Conservation (phyloP, 495 filamentous ascomycete genomes). For the Chaetomidium leptoderma region DNA sequence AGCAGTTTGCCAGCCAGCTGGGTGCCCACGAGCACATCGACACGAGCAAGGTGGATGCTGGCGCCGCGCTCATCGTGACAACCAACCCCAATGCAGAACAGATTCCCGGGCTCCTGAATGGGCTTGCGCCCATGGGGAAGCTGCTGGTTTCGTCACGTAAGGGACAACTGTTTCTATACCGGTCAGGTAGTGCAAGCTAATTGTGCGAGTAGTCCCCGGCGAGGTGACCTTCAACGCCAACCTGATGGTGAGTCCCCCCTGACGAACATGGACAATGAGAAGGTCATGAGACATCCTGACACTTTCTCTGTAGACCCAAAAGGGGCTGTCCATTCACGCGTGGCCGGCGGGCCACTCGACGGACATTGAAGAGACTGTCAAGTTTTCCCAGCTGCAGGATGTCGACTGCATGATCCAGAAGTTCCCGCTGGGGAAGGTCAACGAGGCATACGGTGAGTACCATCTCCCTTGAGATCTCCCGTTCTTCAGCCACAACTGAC, state of each 20-base stretch:
- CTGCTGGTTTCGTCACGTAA: conserved; percentile 33
- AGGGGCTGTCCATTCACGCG: conserved; percentile 48
- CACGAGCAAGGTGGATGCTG: conserved; percentile 49
- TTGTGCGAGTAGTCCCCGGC: conserved; percentile 7
- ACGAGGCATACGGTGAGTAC: conserved; percentile 45
- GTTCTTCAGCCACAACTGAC: not conserved
- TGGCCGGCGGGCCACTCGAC: conserved; percentile 61
- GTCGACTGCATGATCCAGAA: conserved; percentile 62
- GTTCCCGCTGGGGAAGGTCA: conserved; percentile 54
- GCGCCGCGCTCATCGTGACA: conserved; percentile 52
- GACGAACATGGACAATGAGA: not conserved
- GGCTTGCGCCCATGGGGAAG: conserved; percentile 55
- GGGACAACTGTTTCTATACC: not conserved
- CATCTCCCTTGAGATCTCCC: too few species aligned
- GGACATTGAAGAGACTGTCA: conserved; percentile 63
- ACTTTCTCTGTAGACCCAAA: conserved; percentile 4
- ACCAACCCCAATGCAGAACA: conserved; percentile 58
- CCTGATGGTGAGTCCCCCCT: conserved; percentile 2
- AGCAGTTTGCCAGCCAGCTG: conserved; percentile 54
- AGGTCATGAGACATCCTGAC: not conserved
- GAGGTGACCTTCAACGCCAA: conserved; percentile 8
- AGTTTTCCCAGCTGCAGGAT: conserved; percentile 53
- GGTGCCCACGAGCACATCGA: conserved; percentile 69
- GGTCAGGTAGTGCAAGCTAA: not conserved
- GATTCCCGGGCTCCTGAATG: conserved; percentile 53